Conservation (phyloP, 768 basidiomycete genomes). For the Flagelloscypha sp. region DNA sequence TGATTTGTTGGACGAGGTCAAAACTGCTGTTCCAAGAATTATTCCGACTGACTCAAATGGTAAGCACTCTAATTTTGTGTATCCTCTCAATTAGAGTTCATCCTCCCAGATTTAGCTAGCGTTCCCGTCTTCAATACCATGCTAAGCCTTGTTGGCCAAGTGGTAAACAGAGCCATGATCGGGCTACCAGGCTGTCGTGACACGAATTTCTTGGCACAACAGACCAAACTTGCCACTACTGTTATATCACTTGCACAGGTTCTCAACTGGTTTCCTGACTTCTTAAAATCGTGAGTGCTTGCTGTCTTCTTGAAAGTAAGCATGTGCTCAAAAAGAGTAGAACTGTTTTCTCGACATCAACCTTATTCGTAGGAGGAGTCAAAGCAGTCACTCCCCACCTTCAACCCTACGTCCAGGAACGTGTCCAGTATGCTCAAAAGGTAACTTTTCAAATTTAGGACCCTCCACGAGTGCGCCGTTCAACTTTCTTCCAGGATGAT, state of each 20-base stretch:
- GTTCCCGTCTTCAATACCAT: constrained; percentile 10
- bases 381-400: constrained; percentile 4
- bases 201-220: constrained; percentile 9
- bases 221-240: constrained; percentile 10
- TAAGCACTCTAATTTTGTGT: not conserved
- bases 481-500: not conserved
- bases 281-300: constrained; percentile 3
- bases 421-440: constrained; percentile 11
- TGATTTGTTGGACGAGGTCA: constrained; percentile 11
- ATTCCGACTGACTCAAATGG: constrained; percentile 6
- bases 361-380: not conserved
- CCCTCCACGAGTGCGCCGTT: constrained; percentile 1
- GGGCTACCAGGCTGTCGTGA: constrained; percentile 13
- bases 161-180: constrained; percentile 15
- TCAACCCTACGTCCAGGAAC: constrained; percentile 8
- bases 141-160: constrained; percentile 10
- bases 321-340: not conserved
- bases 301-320: not conserved
- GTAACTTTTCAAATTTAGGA: constrained; percentile 3
- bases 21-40: constrained; percentile 6
- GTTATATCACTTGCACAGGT: constrained; percentile 8
- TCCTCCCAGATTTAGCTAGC: constrained; percentile 4
- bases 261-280: constrained; percentile 7
- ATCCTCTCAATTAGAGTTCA: too few relatives aligned
- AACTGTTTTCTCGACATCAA: not conserved